A percentile compares a stretch with the other conserved stretches of the same genome.
Evolutionary conservation across 768 basidiomycete species (phyloP).

Genomic region (Lactifluus echinatus): DNA sequence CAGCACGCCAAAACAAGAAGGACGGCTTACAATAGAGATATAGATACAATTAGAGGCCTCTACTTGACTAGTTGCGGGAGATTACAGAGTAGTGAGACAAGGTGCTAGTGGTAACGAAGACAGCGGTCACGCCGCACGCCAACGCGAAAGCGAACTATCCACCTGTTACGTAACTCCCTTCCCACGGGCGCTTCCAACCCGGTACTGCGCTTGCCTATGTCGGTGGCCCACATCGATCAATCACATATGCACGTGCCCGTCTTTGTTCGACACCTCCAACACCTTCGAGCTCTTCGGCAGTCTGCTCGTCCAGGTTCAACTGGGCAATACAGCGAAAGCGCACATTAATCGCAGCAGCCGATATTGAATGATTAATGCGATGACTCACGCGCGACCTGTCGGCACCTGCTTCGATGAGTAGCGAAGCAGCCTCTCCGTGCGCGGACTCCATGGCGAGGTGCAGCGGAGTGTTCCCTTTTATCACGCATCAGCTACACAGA

Average conservation of each 20-base stretch:
- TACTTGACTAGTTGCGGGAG: conserved; percentile 3
- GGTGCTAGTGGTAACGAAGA: conserved; percentile 9
- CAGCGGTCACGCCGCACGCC: no score
- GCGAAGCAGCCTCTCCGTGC: conserved; percentile 82
- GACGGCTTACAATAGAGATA: conserved; percentile 14
- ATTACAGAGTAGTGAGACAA: conserved; percentile 14
- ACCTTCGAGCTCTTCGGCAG: conserved; percentile 83
- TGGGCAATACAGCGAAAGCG: conserved; percentile 24
- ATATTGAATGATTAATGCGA: not conserved
- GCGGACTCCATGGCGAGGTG: conserved; percentile 97
- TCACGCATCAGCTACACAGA: not conserved
- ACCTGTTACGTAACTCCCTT: conserved; percentile 9
- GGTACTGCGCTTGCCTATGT: no score
- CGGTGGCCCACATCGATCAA: conserved; percentile 51
- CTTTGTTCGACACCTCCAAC: conserved; percentile 89
- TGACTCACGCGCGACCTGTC: conserved; percentile 77
- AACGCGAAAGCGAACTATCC: not conserved
- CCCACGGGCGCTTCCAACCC: conserved; percentile 10
- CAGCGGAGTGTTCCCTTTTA: conserved; percentile 83
- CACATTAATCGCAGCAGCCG: not conserved
- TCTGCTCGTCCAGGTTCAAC: conserved; percentile 77
- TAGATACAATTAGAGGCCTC: conserved; percentile 13
- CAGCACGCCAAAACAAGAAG: conserved; percentile 6
- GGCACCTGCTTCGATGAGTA: conserved; percentile 91
- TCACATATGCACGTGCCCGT: conserved; percentile 66